Conservation (phyloP, 371 early-diverging fungal species). For the Blastocladiella emersonii region DNA sequence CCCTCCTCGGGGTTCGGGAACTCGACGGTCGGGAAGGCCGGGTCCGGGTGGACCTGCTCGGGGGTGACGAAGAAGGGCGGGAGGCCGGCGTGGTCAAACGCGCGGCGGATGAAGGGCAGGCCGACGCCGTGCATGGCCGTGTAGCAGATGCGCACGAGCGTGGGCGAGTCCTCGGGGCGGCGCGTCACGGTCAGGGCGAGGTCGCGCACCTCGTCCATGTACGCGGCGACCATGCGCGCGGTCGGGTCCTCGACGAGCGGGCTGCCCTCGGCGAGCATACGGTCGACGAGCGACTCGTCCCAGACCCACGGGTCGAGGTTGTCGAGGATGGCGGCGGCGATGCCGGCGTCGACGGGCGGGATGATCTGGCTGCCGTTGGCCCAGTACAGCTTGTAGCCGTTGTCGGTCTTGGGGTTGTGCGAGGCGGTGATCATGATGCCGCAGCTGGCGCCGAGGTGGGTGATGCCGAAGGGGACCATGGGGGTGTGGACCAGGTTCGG, state of each 20-base stretch:
- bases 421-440: constrained; percentile 97
- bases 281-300: constrained; percentile 29
- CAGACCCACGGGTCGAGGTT: constrained; percentile 64
- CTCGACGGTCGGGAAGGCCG: constrained; percentile 84
- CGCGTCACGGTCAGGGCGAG: constrained; percentile 16
- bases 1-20: constrained; percentile 91
- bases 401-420: constrained; percentile 96
- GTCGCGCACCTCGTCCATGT: constrained; percentile 38
- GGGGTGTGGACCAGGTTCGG: constrained; percentile 71
- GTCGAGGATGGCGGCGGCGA: constrained; percentile 54
- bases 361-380: constrained; percentile 87
- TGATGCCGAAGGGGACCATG: constrained; percentile 78
- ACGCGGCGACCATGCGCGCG: constrained; percentile 43
- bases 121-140: constrained; percentile 97
- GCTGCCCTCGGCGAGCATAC: neutral
- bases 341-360: constrained; percentile 71
- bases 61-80: constrained; percentile 45
- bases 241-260: constrained; percentile 27
- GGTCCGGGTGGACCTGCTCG: constrained; percentile 66
- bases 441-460: constrained; percentile 53
- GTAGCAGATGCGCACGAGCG: constrained; percentile 43
- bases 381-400: constrained; percentile 97
- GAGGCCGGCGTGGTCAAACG: constrained; percentile 52
- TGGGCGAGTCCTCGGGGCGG: constrained; percentile 5
- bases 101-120: constrained; percentile 49